A percentile compares a stretch with the other conserved stretches of the same genome.
Evolutionary conservation across 257 asterid species (phyloP).

Genomic region (Solanum chiquidenum): DNA sequence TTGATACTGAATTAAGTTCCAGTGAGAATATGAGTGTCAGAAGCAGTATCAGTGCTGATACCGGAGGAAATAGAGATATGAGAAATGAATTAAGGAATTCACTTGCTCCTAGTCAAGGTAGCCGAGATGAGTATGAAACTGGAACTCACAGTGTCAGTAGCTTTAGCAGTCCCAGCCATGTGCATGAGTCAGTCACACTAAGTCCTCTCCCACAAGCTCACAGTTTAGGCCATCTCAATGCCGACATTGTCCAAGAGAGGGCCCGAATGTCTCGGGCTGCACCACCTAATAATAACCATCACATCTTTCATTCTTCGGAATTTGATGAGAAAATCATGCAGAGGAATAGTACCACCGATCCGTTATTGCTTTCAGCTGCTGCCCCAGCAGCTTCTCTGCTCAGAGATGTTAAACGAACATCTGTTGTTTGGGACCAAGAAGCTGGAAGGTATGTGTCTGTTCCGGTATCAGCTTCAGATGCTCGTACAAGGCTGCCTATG

Average conservation of each 20-base stretch:
- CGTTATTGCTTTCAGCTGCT: slow-evolving; percentile 30
- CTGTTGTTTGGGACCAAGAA: slow-evolving; percentile 97
- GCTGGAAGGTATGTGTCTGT: slow-evolving; percentile 90
- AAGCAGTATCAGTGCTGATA: slow-evolving; percentile 85
- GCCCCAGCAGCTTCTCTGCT: slow-evolving; percentile 41
- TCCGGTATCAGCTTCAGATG: slow-evolving; percentile 57
- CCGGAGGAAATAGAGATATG: slow-evolving; percentile 46
- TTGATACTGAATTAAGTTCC: slow-evolving; percentile 76
- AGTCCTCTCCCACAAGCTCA: slow-evolving; percentile 83
- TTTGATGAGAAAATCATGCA: slow-evolving; percentile 45
- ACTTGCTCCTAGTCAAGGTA: slow-evolving; percentile 69
- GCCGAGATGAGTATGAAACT: slow-evolving; percentile 78
- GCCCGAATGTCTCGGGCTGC: slow-evolving; percentile 21
- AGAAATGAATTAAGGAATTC: slow-evolving; percentile 46
- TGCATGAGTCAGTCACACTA: slow-evolving; percentile 63
- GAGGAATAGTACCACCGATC: slow-evolving; percentile 34
- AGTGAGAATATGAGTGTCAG: slow-evolving; percentile 68
- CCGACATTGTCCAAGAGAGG: slow-evolving; percentile 17
- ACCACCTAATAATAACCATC: slow-evolving; percentile 14
- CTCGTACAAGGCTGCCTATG: slow-evolving; percentile 34
- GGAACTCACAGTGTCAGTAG: slow-evolving; percentile 86
- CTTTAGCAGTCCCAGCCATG: slow-evolving; percentile 82
- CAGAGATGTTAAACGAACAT: slow-evolving; percentile 78
- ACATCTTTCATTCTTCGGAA: slow-evolving; percentile 25
- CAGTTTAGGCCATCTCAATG: slow-evolving; percentile 18